phyloP scores from a whole-genome alignment of 2,329 filamentous ascomycete species.

The Chaetomium strumarium region DNA sequence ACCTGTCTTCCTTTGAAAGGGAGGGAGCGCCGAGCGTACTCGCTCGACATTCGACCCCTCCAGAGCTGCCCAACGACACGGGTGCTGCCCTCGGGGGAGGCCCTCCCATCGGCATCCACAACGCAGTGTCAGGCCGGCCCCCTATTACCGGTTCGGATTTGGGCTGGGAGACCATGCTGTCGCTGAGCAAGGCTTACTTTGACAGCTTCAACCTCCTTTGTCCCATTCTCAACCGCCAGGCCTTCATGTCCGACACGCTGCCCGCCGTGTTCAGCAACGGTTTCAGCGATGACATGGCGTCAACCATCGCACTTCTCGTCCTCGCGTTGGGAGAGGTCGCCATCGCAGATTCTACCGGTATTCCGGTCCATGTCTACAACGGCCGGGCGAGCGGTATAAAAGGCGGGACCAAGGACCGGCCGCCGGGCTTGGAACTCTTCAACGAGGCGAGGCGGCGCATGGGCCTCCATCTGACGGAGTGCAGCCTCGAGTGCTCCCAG shows the following conservation, averaged over 20 bases:
- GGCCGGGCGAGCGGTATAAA: constrained; percentile 46
- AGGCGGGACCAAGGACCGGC: constrained; percentile 43
- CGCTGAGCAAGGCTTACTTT: constrained; percentile 50
- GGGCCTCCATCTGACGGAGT: constrained; percentile 50
- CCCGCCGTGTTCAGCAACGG: constrained; percentile 40
- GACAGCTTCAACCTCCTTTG: constrained; percentile 53
- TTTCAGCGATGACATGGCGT: constrained; percentile 44
- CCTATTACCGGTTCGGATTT: constrained; percentile 27
- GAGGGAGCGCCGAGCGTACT: constrained; percentile 34
- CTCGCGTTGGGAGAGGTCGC: constrained; percentile 55
- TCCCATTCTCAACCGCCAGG: constrained; percentile 52
- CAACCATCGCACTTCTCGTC: constrained; percentile 50
- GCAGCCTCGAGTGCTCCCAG: constrained; percentile 54
- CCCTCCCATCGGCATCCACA: constrained; percentile 2
- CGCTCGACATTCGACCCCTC: constrained; percentile 23
- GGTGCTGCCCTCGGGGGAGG: not conserved
- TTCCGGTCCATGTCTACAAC: constrained; percentile 39
- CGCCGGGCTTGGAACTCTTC: constrained; percentile 54
- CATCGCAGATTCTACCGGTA: constrained; percentile 43
- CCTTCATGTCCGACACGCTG: constrained; percentile 45
- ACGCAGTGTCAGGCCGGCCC: not conserved
- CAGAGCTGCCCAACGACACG: constrained; percentile 19
- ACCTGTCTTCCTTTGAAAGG: constrained; percentile 30
- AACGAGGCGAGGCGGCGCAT: constrained; percentile 57
- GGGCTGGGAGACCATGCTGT: constrained; percentile 44